Conservation (phyloP, 352 stramenopile species). For the Pythium volutum region DNA sequence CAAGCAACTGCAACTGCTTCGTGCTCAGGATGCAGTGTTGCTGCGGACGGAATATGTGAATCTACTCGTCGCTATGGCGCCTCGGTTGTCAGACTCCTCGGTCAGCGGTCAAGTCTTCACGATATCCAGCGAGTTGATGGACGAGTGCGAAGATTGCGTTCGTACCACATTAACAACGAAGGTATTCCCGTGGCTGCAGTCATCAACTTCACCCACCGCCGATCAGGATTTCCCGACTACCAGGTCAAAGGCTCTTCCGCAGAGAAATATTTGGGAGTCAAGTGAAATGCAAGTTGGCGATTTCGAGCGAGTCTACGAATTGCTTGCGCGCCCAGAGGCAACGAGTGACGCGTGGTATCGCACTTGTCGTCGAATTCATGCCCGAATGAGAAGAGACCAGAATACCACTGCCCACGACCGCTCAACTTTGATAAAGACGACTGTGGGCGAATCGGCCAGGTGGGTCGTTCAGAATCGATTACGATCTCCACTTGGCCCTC, state of each 20-base stretch:
- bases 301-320: constrained; percentile 23
- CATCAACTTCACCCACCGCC: background rate
- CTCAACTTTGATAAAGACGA: constrained; percentile 5
- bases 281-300: constrained; percentile 20
- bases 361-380: constrained; percentile 15
- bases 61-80: constrained; percentile 2
- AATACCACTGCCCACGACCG: background rate
- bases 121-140: constrained; percentile 6
- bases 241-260: background rate
- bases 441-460: constrained; percentile 45
- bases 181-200: background rate
- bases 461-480: constrained; percentile 77
- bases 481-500: constrained; percentile 70
- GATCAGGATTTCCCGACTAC: background rate
- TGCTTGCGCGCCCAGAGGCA: constrained; percentile 11
- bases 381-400: constrained; percentile 5
- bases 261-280: constrained; percentile 9
- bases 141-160: background rate
- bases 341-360: constrained; percentile 19
- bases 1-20: background rate
- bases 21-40: background rate
- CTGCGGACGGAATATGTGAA: background rate
- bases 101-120: background rate
- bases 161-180: background rate
- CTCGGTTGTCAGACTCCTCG: background rate